Base-by-base conservation (phyloP, 306 rosid genomes). In the Fagus crenata region DNA sequence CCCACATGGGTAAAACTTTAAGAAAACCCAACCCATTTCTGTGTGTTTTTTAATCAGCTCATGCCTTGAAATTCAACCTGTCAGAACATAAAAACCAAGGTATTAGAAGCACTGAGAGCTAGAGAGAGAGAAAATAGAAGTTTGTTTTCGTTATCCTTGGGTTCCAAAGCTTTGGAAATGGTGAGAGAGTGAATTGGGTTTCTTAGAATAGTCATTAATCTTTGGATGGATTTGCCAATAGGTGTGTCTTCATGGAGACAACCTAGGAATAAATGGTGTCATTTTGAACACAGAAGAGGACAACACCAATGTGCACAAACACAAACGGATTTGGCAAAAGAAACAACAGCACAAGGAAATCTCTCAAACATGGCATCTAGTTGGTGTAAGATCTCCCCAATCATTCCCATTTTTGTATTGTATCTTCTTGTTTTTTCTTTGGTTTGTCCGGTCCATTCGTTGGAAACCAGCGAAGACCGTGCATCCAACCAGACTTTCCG, bases 1-100 rank as follows among this genome's bases (percentile, higher is more conserved):
- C 78, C 84, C 92, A 90, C 93, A 89, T 93, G 91, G 87, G 64
- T 84, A 86, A 85, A 87, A 67, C 86, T 87, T 84, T 56, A 87
- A 84, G 69, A 73, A 83, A 89, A 84, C 81, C 78, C 86, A 81
- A 85, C 49, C 71, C 74, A 31, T 67, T 56, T 37, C 67, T 17
- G 41, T 33, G 36, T 37, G 39, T 84, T 75, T 85, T 86, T 81
- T 86, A 84, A 71, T 89, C 77, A 64, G 28, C 86, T 77, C 74
- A 46, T 67, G 73, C 86, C 86, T 74, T 73, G 83, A 35, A 83
- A 63, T 82, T 83, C 84, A 80, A 87, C 51, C 49, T 79, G 88
- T 81, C 89, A 83, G 86, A 59, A 54, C 80, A 76, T 37, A 83
- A 75, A n/a, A 86, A 74, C 84, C 87, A 73, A 82, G 78, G 76